These are phyloP conservation scores for Colletotrichum tofieldiae DNA, from an alignment of 2,329 filamentous ascomycete species.

Conservation along the genomic window DNA sequence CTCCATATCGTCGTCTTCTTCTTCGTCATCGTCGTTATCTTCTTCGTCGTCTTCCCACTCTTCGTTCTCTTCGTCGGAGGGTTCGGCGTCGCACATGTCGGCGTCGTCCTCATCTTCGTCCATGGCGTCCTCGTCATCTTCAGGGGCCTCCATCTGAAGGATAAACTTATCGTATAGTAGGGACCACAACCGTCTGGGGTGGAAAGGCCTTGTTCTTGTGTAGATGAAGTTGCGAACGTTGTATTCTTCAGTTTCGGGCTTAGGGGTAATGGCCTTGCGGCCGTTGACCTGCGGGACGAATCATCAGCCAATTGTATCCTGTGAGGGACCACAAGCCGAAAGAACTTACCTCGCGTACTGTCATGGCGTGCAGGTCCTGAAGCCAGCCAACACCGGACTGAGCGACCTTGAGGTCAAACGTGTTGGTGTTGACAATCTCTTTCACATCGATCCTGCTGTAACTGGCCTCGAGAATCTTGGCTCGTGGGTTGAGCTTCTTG, in stretches of 20 bases:
- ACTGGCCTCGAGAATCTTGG: slow-evolving; percentile 74
- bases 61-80: slow-evolving; percentile 32
- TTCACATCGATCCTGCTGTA: slow-evolving; percentile 73
- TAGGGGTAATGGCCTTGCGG: slow-evolving; percentile 71
- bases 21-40: slow-evolving; percentile 45
- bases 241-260: slow-evolving; percentile 82
- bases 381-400: slow-evolving; percentile 79
- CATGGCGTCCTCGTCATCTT: slow-evolving; percentile 48
- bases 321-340: slow-evolving; percentile 23
- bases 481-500: slow-evolving; percentile 75
- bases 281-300: slow-evolving; percentile 56
- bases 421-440: slow-evolving; percentile 76
- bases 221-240: slow-evolving; percentile 82
- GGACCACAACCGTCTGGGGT: slow-evolving; percentile 62
- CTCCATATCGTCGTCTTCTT: slow-evolving; percentile 46
- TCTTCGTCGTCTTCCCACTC: slow-evolving; percentile 51
- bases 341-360: slow-evolving; percentile 66
- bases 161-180: slow-evolving; percentile 67
- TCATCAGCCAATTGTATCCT: slow-evolving; percentile 44
- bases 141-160: slow-evolving; percentile 61
- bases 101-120: slow-evolving; percentile 49
- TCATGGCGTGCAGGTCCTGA: slow-evolving; percentile 79
- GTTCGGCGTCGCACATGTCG: slow-evolving; percentile 51
- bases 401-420: slow-evolving; percentile 76
- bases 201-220: slow-evolving; percentile 69